Evolutionary conservation across 2,329 filamentous ascomycete species (phyloP).

Genomic region (Coniochaeta hoffmannii): DNA sequence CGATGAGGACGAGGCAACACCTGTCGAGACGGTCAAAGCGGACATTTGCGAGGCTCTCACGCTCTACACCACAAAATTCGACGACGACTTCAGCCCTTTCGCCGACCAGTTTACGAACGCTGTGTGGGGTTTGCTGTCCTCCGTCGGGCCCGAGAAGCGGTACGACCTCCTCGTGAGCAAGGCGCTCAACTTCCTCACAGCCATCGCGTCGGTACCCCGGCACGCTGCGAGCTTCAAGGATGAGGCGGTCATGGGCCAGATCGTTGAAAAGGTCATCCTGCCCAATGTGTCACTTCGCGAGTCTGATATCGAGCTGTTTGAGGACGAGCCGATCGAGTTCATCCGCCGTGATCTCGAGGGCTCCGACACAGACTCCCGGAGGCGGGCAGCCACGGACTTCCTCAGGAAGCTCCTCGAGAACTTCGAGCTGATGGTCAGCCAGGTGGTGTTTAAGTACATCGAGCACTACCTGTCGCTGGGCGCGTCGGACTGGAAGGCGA

Average conservation of each 20-base stretch:
- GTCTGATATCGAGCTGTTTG: slow-evolving; percentile 90
- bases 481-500: slow-evolving; percentile 87
- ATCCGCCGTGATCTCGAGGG: slow-evolving; percentile 93
- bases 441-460: slow-evolving; percentile 81
- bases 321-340: slow-evolving; percentile 98
- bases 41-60: slow-evolving; percentile 89
- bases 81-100: slow-evolving; percentile 81
- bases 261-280: slow-evolving; percentile 92
- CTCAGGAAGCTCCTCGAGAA: slow-evolving; percentile 80
- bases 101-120: slow-evolving; percentile 80
- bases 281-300: slow-evolving; percentile 89
- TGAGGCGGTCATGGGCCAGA: slow-evolving; percentile 69
- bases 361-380: slow-evolving; percentile 88
- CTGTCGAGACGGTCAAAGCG: slow-evolving; percentile 80
- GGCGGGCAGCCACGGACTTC: slow-evolving; percentile 92
- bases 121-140: slow-evolving; percentile 86
- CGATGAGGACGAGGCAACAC: slow-evolving; percentile 85
- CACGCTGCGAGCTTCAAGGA: slow-evolving; percentile 85
- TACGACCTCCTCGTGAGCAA: slow-evolving; percentile 93
- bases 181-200: slow-evolving; percentile 88
- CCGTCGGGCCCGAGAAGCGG: slow-evolving; percentile 78
- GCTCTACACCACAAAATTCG: slow-evolving; percentile 89
- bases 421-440: slow-evolving; percentile 79
- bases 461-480: slow-evolving; percentile 76
- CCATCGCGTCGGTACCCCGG: slow-evolving; percentile 68